These are phyloP conservation scores for Carex cristatella DNA, from an alignment of 176 grass and related monocot genomes.

Conservation along the genomic window DNA sequence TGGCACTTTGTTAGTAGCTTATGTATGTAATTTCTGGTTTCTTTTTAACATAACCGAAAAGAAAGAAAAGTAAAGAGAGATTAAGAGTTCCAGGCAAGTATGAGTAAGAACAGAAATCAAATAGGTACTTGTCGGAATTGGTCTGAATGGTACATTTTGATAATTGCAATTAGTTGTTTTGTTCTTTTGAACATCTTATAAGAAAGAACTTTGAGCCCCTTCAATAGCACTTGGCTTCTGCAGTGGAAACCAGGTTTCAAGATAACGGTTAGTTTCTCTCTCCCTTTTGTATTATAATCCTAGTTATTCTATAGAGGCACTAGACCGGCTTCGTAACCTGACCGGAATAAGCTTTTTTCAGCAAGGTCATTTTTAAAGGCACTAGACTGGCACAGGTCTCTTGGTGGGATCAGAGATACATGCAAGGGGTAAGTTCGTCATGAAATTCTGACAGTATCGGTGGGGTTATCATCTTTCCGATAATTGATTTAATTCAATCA, in stretches of 20 bases:
- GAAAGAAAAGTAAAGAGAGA: too few species aligned
- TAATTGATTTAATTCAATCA: conserved; percentile 21
- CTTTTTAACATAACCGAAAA: too few species aligned
- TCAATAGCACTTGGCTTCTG: background rate
- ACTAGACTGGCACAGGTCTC: conserved; percentile 64
- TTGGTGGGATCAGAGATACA: conserved; percentile 67
- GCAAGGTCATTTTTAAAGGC: background rate
- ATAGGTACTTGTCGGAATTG: background rate
- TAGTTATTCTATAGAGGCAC: background rate
- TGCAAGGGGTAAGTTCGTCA: conserved; percentile 63
- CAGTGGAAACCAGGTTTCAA: background rate
- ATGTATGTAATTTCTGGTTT: too few species aligned
- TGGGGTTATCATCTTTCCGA: conserved; percentile 33
- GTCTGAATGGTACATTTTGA: background rate
- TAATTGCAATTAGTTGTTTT: background rate
- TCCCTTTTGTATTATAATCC: background rate
- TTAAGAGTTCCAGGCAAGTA: too few species aligned
- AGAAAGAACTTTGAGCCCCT: background rate
- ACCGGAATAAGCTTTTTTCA: background rate
- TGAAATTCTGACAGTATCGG: conserved; percentile 24
- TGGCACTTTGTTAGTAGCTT: too few species aligned
- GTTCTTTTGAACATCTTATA: conserved; percentile 19
- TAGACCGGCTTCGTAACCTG: background rate
- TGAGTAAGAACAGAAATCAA: background rate
- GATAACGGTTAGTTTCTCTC: background rate